Conservation (phyloP, 2,329 filamentous ascomycete genomes). For the Berkeleyomyces basicola region DNA sequence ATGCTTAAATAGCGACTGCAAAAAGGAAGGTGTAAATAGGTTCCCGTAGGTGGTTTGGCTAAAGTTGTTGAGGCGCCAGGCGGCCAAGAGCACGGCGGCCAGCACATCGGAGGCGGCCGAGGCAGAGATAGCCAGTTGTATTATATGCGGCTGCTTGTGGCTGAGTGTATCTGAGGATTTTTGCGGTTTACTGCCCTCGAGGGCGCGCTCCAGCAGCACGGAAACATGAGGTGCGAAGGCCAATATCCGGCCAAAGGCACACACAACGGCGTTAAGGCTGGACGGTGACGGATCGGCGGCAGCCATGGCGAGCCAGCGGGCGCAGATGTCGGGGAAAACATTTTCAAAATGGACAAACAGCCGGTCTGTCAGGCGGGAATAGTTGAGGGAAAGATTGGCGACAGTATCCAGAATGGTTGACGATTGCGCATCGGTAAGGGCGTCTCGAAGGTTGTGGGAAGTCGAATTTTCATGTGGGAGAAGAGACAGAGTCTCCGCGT, state of each 20-base stretch:
- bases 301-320: conserved; percentile 50
- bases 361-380: conserved; percentile 50
- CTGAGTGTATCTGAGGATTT: not conserved
- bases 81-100: conserved; percentile 39
- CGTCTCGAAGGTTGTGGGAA: conserved; percentile 19
- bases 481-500: conserved; percentile 15
- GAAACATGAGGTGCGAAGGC: conserved; percentile 69
- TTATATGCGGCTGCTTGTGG: conserved; percentile 2
- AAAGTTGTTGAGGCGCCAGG: conserved; percentile 66
- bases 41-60: conserved; percentile 51
- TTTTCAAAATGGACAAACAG: conserved; percentile 60
- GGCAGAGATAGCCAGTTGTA: conserved; percentile 6
- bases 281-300: conserved; percentile 18
- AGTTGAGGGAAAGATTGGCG: conserved; percentile 46
- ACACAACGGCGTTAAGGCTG: conserved; percentile 31
- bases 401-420: conserved; percentile 55
- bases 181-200: not conserved
- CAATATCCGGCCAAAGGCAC: conserved; percentile 63
- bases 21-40: conserved; percentile 45
- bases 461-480: conserved; percentile 37
- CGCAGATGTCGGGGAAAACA: conserved; percentile 66
- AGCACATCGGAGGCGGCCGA: conserved; percentile 18
- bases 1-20: conserved; percentile 53
- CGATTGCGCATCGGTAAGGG: conserved; percentile 33
- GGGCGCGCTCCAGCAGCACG: conserved; percentile 44